Evolutionary conservation across 805 yeast species (phyloP), one percentile per base, ranked within the genome.

Genomic region (Nakazawaea populi): DNA sequence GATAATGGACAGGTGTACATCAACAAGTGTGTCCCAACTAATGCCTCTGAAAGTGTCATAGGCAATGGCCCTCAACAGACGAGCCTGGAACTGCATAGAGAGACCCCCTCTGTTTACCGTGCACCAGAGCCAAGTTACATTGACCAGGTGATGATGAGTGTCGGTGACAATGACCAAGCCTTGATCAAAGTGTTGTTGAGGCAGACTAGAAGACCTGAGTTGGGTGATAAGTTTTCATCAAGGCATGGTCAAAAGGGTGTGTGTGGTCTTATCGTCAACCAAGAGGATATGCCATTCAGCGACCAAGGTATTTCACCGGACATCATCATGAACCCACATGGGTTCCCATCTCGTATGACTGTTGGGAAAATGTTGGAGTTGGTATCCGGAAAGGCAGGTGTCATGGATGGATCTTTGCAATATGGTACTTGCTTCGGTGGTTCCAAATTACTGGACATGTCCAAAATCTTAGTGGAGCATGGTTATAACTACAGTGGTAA

Each of bases 341-440:
- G 97, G 73, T 94, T 92, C 85, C 99, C 99, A 55, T 92, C 98
- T 36, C 96, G 99, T 79, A 94, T 94, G 99, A 94, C 99, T 39
- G 98, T 94, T 18, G 99, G 99, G 53, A 94, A 94, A 70, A 92
- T 94, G 98, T 82, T 94, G 58, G 99, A 94, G 68, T 76, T 92
- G 55, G 87, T 94, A 28, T 87, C 96, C 34, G 99, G 99, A 59
- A 94, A 94, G 65, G 99, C 98, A 0, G 99, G 99, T 66, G 97
- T 94, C 39, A 70, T 94, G 59, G 87, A 89, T 60, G 99, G 99
- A 4, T 64, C 87, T 2, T 73, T 94, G 54, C 96, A 94, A 66
- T 94, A 94, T 60, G 99, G 99, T 61, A 94, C 99, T 0, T 94
- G 98, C 72, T 94, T 94, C 65, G 99, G 99, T 44, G 99, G 99